A percentile compares a stretch with the other conserved stretches of the same genome.
Evolutionary conservation across 2,329 filamentous ascomycete species (phyloP).

Genomic region (Stachybotrys chartarum): DNA sequence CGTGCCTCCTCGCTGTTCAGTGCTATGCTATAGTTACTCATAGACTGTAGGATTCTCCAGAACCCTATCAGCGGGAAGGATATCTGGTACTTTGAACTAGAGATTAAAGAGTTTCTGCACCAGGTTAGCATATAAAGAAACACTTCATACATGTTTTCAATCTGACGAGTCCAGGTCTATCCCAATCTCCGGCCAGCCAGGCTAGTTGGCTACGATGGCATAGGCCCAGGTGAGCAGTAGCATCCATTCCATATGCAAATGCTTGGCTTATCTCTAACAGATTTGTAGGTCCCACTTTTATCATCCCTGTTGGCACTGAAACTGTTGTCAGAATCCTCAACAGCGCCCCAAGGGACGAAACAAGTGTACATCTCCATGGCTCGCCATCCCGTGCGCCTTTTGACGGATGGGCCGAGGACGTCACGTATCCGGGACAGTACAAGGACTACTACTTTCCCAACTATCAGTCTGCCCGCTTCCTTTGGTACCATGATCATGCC

Average conservation of each 20-base stretch:
- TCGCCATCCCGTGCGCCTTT: slow-evolving; percentile 22
- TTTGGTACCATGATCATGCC: slow-evolving; percentile 51
- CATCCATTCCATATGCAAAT: not conserved
- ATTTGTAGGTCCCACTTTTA: slow-evolving; percentile 22
- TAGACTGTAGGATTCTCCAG: slow-evolving; percentile 17
- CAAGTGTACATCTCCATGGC: slow-evolving; percentile 49
- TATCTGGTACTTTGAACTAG: slow-evolving; percentile 28
- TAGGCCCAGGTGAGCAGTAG: slow-evolving; percentile 29
- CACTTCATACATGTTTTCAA: not conserved
- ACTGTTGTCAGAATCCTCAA: slow-evolving; percentile 48
- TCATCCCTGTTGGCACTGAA: slow-evolving; percentile 21
- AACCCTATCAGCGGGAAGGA: slow-evolving; percentile 26
- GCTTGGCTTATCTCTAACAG: not conserved
- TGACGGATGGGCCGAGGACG: slow-evolving; percentile 42
- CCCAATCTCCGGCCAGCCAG: slow-evolving; percentile 22
- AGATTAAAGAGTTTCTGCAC: slow-evolving; percentile 22
- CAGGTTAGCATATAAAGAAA: not conserved
- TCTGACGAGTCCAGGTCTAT: slow-evolving; percentile 19
- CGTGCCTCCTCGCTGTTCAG: not conserved
- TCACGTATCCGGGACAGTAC: slow-evolving; percentile 42
- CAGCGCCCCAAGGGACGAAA: slow-evolving; percentile 30
- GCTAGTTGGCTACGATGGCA: slow-evolving; percentile 45
- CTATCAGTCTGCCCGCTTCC: slow-evolving; percentile 37
- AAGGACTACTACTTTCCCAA: slow-evolving; percentile 60
- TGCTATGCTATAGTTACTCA: not conserved